Base-by-base conservation (phyloP, 2,329 filamentous ascomycete genomes). In the Trichoderma oligosporum region DNA sequence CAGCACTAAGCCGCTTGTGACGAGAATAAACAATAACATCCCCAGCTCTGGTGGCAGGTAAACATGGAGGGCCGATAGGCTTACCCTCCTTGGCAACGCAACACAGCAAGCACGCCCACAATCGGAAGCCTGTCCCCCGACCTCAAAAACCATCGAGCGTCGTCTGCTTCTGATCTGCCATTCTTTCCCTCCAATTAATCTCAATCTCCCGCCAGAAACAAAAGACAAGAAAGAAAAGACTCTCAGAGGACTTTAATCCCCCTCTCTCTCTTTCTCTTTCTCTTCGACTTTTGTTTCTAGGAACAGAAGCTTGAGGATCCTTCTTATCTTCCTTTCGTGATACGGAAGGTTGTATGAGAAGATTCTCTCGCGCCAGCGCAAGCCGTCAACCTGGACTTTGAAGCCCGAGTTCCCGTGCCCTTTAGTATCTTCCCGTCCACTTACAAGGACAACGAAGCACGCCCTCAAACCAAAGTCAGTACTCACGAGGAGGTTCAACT, bases 351-450 rank as follows among this genome's bases (percentile, higher is more conserved):
- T 76, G 74, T 71, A 73, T 74, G 84, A 89, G 86, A 86, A 85
- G 81, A 82, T 84, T 77, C 75, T 80, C 78, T 76, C 73, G 77
- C 85, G 79, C 78, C 76, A 76, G 74, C 68, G 86, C 85, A 88
- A 86, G 86, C 88, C 88, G 90, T 81, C 90, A 97, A 91, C 83
- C 92, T 97, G 92, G 92, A 97, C 90, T 97, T 96, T 94, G 92
- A 96, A 89, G 91, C 92, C 81, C 89, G 91, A 80, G 89, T 97
- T 80, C 91, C 93, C 83, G 94, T 97, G 80, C 93, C 93, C 81
- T 96, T 97, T 87, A 97, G 91, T 89, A 89, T 97, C 88, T 97
- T 97, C 86, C 93, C 93, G 82, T 96, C 91, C 78, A 90, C 91
- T 79, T 97, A 97, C 85, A 85, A 88, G 76, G 81, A 81, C 74